phyloP scores from a whole-genome alignment of 2,329 filamentous ascomycete species.

The Nemania sp. region DNA sequence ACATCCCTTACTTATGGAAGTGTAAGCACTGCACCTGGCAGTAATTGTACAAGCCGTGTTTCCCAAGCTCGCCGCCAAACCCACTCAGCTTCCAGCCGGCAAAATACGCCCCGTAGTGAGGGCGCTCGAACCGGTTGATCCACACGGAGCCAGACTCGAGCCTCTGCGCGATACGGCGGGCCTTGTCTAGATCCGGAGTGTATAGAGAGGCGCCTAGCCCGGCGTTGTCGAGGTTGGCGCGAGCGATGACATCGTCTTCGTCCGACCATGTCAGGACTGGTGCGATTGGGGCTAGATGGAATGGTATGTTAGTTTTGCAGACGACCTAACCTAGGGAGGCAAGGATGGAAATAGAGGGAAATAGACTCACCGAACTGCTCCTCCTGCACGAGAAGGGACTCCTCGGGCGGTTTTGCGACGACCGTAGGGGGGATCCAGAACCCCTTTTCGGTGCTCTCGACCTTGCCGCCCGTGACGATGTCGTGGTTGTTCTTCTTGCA shows the following conservation, averaged over 20 bases:
- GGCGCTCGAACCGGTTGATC: constrained; percentile 62
- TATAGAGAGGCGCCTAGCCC: constrained; percentile 81
- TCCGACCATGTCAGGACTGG: constrained; percentile 71
- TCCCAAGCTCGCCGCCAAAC: constrained; percentile 52
- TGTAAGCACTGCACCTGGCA: constrained; percentile 52
- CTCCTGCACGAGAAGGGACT: constrained; percentile 66
- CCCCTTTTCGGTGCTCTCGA: constrained; percentile 56
- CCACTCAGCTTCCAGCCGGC: constrained; percentile 53
- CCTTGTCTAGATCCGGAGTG: constrained; percentile 63
- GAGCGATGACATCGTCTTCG: constrained; percentile 69
- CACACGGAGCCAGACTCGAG: constrained; percentile 70
- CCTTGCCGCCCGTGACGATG: constrained; percentile 62
- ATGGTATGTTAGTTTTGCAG: background rate
- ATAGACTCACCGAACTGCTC: constrained; percentile 69
- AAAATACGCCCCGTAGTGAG: constrained; percentile 50
- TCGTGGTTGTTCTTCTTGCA: constrained; percentile 65
- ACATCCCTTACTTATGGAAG: constrained; percentile 44
- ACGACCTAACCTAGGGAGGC: background rate
- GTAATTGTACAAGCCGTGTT: constrained; percentile 51
- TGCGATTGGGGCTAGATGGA: constrained; percentile 66
- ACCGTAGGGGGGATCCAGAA: constrained; percentile 71
- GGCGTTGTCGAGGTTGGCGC: constrained; percentile 89
- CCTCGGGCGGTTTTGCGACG: constrained; percentile 67
- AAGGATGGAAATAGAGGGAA: background rate
- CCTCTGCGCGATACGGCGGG: constrained; percentile 63